Evolutionary conservation across 495 filamentous ascomycete species (phyloP).

Genomic region (Aspergillus campestris): DNA sequence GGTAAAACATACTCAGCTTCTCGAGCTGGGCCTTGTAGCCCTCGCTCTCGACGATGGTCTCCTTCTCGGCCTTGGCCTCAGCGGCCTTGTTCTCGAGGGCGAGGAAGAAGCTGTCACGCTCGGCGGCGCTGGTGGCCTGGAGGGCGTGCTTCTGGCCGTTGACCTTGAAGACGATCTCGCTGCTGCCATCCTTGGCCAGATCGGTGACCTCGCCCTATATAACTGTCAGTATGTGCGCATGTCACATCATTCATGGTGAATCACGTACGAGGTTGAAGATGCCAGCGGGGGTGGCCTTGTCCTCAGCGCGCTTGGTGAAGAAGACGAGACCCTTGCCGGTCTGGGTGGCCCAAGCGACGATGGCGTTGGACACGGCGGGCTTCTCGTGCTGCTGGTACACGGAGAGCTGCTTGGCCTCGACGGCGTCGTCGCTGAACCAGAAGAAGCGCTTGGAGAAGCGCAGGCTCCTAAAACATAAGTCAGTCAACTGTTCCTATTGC

Average conservation of each 20-base stretch:
- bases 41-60: conserved; percentile 59
- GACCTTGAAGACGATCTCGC: conserved; percentile 77
- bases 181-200: conserved; percentile 58
- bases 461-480: conserved; percentile 41
- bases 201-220: conserved; percentile 73
- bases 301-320: conserved; percentile 75
- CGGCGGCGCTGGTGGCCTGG: conserved; percentile 61
- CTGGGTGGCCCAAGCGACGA: conserved; percentile 78
- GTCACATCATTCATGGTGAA: not conserved
- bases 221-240: conserved; percentile 13
- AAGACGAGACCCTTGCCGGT: conserved; percentile 95
- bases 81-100: conserved; percentile 65
- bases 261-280: conserved; percentile 74
- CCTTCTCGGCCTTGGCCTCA: conserved; percentile 68
- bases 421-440: conserved; percentile 81
- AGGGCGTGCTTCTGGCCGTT: conserved; percentile 85
- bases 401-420: conserved; percentile 64
- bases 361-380: conserved; percentile 63
- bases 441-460: conserved; percentile 75
- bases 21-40: conserved; percentile 71
- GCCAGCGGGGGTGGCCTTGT: conserved; percentile 70
- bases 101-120: conserved; percentile 87
- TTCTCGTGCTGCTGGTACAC: conserved; percentile 82
- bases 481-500: not conserved
- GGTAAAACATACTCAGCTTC: conserved; percentile 46